Conservation (phyloP, 2,329 filamentous ascomycete species). For the Ascochyta rabiei region DNA sequence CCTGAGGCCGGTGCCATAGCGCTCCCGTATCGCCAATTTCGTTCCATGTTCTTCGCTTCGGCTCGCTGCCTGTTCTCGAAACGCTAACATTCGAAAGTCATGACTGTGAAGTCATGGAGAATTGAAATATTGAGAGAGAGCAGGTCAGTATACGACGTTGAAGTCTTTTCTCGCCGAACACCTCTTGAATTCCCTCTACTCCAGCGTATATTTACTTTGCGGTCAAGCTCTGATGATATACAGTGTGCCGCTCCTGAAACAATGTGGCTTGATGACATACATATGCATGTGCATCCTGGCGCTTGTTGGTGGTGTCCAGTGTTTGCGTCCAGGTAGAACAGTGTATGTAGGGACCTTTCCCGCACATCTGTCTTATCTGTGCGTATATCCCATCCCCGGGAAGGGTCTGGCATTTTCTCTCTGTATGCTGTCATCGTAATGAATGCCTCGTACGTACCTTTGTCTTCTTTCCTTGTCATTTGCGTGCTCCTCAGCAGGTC, state of each 20-base stretch:
- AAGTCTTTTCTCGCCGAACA: too few species aligned
- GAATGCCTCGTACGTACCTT: neutral
- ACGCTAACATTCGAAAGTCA: too few species aligned
- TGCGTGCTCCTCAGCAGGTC: neutral
- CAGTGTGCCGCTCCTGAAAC: neutral
- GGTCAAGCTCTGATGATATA: too few species aligned
- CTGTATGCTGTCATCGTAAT: neutral
- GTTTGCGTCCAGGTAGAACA: neutral
- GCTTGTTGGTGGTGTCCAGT: neutral
- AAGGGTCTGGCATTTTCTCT: neutral
- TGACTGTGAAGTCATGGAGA: too few species aligned
- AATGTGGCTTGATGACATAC: neutral
- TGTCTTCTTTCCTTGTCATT: neutral
- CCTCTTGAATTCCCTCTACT: too few species aligned
- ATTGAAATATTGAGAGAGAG: too few species aligned
- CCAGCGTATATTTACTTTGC: too few species aligned
- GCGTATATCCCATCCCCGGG: neutral
- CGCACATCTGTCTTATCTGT: neutral
- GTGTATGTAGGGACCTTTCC: neutral
- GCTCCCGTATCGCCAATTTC: neutral
- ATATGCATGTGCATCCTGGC: conserved; percentile 1
- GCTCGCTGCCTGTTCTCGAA: neutral
- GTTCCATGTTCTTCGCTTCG: neutral
- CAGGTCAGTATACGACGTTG: too few species aligned
- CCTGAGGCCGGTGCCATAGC: conserved; percentile 4